These are phyloP conservation scores for Fusarium incarnatum DNA, from an alignment of 2,329 filamentous ascomycete genomes.

Conservation along the genomic window DNA sequence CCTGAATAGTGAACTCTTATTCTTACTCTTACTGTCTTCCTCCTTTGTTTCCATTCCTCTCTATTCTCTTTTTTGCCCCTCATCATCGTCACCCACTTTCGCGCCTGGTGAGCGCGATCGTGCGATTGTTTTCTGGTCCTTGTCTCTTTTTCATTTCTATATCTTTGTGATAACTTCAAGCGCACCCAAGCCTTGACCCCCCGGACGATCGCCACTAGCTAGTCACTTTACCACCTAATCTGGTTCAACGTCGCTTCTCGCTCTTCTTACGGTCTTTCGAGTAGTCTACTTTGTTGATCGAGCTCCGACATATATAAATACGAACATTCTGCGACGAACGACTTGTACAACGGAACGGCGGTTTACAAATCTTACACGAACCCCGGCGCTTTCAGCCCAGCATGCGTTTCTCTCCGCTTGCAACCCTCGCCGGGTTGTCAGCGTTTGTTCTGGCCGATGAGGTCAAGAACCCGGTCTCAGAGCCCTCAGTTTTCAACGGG, in stretches of 20 bases:
- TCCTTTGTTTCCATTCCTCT: conserved; percentile 19
- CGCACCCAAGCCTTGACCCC: conserved; percentile 11
- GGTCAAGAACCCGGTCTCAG: conserved; percentile 48
- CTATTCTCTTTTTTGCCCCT: conserved; percentile 28
- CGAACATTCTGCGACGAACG: background rate
- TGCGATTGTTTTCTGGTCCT: conserved; percentile 27
- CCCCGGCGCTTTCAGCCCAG: conserved; percentile 28
- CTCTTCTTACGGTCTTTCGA: background rate
- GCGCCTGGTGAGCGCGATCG: conserved; percentile 39
- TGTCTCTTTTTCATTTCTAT: conserved; percentile 17
- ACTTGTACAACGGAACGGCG: background rate
- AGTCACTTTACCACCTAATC: conserved; percentile 26
- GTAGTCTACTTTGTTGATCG: background rate
- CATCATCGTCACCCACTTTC: conserved; percentile 27
- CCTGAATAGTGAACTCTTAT: conserved; percentile 26
- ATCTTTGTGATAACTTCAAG: conserved; percentile 23
- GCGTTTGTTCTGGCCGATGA: conserved; percentile 51
- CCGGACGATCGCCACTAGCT: conserved; percentile 36
- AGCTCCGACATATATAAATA: background rate
- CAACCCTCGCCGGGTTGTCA: conserved; percentile 60
- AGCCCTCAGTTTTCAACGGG: conserved; percentile 72
- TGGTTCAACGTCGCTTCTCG: conserved; percentile 14
- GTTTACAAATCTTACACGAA: conserved; percentile 12
- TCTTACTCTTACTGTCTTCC: conserved; percentile 3
- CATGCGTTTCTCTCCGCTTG: conserved; percentile 54